Evolutionary conservation across 2,329 filamentous ascomycete genomes (phyloP).

Genomic region (Exophiala bonariae): DNA sequence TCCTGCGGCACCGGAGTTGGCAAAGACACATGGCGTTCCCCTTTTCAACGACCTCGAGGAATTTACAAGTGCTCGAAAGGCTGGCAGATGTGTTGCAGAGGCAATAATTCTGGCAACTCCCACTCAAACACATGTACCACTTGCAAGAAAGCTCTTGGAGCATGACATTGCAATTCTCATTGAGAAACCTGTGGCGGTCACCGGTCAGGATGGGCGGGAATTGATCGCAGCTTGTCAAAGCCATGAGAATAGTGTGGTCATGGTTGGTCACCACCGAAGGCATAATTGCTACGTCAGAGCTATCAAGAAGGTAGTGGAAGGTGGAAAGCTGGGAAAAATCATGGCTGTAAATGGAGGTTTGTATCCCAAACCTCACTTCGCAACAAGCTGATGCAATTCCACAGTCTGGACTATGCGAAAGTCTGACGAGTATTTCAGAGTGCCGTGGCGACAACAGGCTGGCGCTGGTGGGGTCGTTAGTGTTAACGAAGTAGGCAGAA

Average conservation of each 20-base stretch:
- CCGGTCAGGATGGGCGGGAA: background rate
- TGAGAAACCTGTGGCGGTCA: background rate
- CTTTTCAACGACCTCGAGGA: background rate
- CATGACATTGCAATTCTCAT: background rate
- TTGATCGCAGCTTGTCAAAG: background rate
- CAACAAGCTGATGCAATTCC: no score
- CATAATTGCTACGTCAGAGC: background rate
- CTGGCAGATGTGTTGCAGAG: background rate
- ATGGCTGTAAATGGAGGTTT: background rate
- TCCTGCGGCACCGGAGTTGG: background rate
- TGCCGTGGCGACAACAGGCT: background rate
- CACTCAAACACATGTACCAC: background rate
- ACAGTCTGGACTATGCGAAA: background rate
- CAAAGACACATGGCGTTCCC: background rate
- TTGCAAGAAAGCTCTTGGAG: background rate
- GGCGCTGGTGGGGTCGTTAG: background rate
- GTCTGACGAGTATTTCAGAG: background rate
- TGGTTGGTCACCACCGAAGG: background rate
- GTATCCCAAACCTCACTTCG: background rate
- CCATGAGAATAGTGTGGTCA: background rate
- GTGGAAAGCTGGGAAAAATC: background rate
- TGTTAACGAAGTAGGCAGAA: background rate
- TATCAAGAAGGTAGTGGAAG: background rate
- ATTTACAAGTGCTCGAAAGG: background rate
- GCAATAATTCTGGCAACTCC: background rate